Evolutionary conservation across 345 rosid species (phyloP), one percentile per base, ranked within the genome.

Genomic region (Salix brachista): DNA sequence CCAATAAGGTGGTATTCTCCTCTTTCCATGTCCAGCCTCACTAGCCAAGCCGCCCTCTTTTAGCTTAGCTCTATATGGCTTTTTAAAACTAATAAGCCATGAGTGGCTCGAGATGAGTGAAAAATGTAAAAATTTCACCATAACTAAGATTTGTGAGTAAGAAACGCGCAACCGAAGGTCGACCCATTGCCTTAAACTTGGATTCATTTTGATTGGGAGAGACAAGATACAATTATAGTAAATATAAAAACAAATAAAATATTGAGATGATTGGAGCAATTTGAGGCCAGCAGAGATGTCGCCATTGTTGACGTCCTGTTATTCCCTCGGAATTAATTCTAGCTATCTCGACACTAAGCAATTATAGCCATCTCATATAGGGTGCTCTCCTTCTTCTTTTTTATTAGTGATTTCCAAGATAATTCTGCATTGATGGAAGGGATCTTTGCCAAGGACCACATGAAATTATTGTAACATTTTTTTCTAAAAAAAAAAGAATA

Each of bases 101-200:
- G 82, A 85, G 90, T 83, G 88, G 91, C 88, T 86, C 87, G 85
- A 89, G 91, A 86, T 46, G 82, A 54, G 60, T 52, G 60, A 52
- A 52, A 52, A 52, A 7, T 52, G 1, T 52, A 52, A 18, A 6
- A 52, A 2, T 46, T 46, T 46, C 50, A 46, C 50, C 17, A 3
- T 46, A 12, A 13, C 17, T 14, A 46, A 46, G 18, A 12, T 41
- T 41, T 41, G 1, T 11, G 50, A 46, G 50, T 14, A 46, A 46
- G 50, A 46, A 46, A 46, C 50, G 5, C 18, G 14, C 50, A 13
- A 46, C 16, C 3, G 4, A 46, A 46, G 3, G 50, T 28, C 23
- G 67, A 11, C 52, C 41, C 42, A 12, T 30, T 19, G 19, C 42
- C 18, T 25, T 0, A 11, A 65, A 11, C 50, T 46, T 46, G 18